Conservation (phyloP, 345 rosid genomes). For the Schrenkiella parvula region DNA sequence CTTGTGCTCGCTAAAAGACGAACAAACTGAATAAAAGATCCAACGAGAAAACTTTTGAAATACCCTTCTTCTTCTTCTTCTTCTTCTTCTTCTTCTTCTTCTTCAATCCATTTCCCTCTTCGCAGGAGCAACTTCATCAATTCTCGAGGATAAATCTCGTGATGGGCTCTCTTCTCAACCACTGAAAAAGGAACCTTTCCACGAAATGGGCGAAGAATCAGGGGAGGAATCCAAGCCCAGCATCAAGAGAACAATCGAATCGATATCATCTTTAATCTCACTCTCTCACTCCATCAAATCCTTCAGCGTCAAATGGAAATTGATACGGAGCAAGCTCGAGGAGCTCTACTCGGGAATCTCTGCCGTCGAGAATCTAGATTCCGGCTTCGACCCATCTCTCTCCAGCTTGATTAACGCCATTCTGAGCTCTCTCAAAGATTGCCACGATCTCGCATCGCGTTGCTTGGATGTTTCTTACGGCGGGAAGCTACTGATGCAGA, state of each 20-base stretch:
- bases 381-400: constrained; percentile 38
- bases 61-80: background rate
- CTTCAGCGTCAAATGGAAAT: constrained; percentile 69
- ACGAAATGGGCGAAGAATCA: constrained; percentile 2
- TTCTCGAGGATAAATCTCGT: background rate
- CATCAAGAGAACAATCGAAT: constrained; percentile 33
- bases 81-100: too few species aligned
- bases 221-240: background rate
- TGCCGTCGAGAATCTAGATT: constrained; percentile 46
- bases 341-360: constrained; percentile 49
- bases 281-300: constrained; percentile 52
- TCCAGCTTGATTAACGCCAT: constrained; percentile 41
- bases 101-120: too few species aligned
- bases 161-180: constrained; percentile 1
- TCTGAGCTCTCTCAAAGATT: constrained; percentile 39
- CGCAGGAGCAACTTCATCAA: too few species aligned
- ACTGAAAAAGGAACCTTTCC: background rate
- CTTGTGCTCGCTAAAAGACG: background rate
- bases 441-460: constrained; percentile 56
- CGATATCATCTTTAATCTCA: constrained; percentile 47
- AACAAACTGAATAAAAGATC: background rate
- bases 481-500: constrained; percentile 97
- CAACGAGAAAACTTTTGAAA: background rate
- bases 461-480: constrained; percentile 66
- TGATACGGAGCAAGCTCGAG: constrained; percentile 58